Conservation (phyloP, 345 rosid genomes). For the Carallia pectinifolia region DNA sequence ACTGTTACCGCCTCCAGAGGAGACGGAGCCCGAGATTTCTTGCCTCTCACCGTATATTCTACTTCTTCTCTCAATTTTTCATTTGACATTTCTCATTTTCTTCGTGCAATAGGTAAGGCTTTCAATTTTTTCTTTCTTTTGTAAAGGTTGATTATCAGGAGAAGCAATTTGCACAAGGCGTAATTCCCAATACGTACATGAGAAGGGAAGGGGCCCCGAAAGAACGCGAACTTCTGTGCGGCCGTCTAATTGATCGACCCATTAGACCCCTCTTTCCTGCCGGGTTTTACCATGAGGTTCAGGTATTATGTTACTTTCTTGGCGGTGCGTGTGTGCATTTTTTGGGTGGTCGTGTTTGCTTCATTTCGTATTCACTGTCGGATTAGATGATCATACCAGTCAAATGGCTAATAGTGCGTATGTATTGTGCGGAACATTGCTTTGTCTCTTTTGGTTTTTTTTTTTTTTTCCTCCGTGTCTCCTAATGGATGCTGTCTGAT, state of each 20-base stretch:
- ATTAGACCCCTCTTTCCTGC: slow-evolving; percentile 85
- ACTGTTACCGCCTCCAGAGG: slow-evolving; percentile 72
- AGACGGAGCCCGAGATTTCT: slow-evolving; percentile 57
- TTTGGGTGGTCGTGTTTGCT: too few relatives aligned
- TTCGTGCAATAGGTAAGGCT: background rate
- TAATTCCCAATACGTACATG: slow-evolving; percentile 75
- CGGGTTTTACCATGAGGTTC: slow-evolving; percentile 96
- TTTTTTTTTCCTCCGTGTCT: background rate
- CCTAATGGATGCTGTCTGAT: slow-evolving; percentile 12
- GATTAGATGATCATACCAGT: too few relatives aligned
- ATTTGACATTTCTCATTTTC: background rate
- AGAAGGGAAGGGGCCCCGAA: slow-evolving; percentile 95
- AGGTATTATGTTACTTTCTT: slow-evolving; percentile 49
- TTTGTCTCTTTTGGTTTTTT: background rate
- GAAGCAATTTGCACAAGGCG: slow-evolving; percentile 87
- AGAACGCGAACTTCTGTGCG: slow-evolving; percentile 90
- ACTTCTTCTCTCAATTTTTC: background rate
- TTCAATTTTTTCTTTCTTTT: slow-evolving; percentile 10
- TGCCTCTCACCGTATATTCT: slow-evolving; percentile 78
- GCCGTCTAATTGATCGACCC: slow-evolving; percentile 87
- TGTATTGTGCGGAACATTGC: too few relatives aligned
- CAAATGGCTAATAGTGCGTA: too few relatives aligned
- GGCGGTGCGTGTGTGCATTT: too few relatives aligned
- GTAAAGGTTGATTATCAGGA: slow-evolving; percentile 94
- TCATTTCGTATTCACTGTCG: too few relatives aligned